Percentiles rank a stretch among this genome's conserved stretches.
Evolutionary conservation across 2,329 filamentous ascomycete species (phyloP).

Genomic region (Diplodia seriata): DNA sequence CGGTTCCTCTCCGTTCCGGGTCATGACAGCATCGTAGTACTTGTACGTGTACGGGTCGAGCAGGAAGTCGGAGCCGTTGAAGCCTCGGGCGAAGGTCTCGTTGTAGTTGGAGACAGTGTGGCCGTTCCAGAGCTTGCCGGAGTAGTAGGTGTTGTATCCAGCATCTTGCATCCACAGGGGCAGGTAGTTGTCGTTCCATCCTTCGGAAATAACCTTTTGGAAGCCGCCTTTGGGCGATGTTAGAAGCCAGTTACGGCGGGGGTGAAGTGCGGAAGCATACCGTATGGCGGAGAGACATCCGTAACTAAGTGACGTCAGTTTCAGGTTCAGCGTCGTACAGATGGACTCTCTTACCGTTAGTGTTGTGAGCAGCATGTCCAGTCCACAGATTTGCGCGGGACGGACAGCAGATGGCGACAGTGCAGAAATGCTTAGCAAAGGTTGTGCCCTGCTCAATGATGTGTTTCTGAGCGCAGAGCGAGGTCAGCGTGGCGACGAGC

Average conservation of each 20-base stretch:
- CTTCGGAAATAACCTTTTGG: slow-evolving; percentile 69
- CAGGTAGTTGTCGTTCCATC: slow-evolving; percentile 71
- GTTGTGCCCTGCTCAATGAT: slow-evolving; percentile 64
- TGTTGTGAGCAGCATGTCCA: slow-evolving; percentile 72
- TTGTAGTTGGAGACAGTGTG: slow-evolving; percentile 69
- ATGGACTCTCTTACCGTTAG: slow-evolving; percentile 55
- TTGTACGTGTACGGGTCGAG: slow-evolving; percentile 72
- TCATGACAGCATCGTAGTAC: slow-evolving; percentile 70
- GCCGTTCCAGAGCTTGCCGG: slow-evolving; percentile 74
- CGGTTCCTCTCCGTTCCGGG: slow-evolving; percentile 64
- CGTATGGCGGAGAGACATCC: slow-evolving; percentile 61
- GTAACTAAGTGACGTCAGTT: slow-evolving; percentile 53
- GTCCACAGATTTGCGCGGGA: slow-evolving; percentile 71
- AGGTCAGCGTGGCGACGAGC: neutral
- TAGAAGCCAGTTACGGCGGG: neutral
- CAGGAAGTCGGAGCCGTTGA: slow-evolving; percentile 62
- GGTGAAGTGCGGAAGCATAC: neutral
- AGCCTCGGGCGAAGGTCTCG: slow-evolving; percentile 63
- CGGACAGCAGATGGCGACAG: slow-evolving; percentile 71
- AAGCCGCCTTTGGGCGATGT: slow-evolving; percentile 56
- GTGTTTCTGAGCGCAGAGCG: slow-evolving; percentile 51
- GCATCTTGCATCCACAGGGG: slow-evolving; percentile 73
- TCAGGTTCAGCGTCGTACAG: neutral
- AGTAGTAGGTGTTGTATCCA: slow-evolving; percentile 75
- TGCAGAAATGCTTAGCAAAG: slow-evolving; percentile 70